phyloP scores from a whole-genome alignment of 257 asterid species.

The Dorcoceras hygrometricum region DNA sequence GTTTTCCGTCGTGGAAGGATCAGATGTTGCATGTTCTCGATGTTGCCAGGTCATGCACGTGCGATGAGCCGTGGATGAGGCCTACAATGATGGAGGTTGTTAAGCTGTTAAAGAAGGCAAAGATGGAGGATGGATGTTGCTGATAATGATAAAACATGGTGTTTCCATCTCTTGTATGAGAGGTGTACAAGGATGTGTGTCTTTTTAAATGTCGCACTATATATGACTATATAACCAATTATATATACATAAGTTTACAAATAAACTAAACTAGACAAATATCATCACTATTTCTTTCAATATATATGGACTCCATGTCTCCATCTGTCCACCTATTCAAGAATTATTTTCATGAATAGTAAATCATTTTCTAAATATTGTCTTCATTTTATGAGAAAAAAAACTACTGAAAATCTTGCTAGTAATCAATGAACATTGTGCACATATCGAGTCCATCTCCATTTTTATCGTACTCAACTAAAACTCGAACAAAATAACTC shows the following conservation, averaged over 20 bases:
- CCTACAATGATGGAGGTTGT: conserved; percentile 78
- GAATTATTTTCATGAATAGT: no score
- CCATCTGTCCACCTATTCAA: no score
- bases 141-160: no score
- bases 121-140: conserved; percentile 17
- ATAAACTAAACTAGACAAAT: not conserved
- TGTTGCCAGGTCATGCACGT: conserved; percentile 63
- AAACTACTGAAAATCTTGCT: no score
- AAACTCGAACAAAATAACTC: no score
- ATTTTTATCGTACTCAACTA: no score
- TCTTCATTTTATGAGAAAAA: no score
- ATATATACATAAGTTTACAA: not conserved
- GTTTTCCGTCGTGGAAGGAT: conserved; percentile 27
- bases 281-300: not conserved
- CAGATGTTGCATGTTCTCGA: conserved; percentile 57
- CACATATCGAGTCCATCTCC: no score
- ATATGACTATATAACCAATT: not conserved
- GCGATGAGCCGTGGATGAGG: conserved; percentile 68
- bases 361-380: no score
- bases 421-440: no score
- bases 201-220: not conserved
- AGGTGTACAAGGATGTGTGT: not conserved
- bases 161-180: no score
- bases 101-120: conserved; percentile 45
- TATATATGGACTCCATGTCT: no score